These are phyloP conservation scores for Ophiobolus disseminans DNA, from an alignment of 2,329 filamentous ascomycete genomes.

Conservation along the genomic window DNA sequence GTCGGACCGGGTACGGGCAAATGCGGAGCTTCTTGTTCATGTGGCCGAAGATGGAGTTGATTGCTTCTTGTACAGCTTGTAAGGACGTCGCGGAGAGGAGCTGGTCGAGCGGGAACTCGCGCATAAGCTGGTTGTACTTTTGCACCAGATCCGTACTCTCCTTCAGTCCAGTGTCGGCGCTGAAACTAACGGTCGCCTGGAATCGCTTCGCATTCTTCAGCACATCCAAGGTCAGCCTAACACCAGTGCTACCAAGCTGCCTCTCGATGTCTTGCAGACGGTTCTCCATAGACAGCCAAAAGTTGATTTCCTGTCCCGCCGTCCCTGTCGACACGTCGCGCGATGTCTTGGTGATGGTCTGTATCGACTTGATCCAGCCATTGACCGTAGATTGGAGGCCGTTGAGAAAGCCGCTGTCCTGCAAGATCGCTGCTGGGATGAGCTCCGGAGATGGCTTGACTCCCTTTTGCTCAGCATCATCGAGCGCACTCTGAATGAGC, in stretches of 20 bases:
- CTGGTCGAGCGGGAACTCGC: conserved; percentile 96
- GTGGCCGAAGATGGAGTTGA: conserved; percentile 89
- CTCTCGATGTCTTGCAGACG: conserved; percentile 89
- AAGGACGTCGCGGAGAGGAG: conserved; percentile 90
- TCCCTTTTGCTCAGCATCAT: conserved; percentile 73
- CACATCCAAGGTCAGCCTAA: conserved; percentile 89
- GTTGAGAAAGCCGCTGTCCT: conserved; percentile 92
- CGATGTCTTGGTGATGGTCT: conserved; percentile 92
- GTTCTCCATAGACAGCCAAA: conserved; percentile 97
- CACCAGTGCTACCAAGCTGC: conserved; percentile 87
- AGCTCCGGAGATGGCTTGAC: conserved; percentile 77
- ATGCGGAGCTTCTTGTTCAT: conserved; percentile 98
- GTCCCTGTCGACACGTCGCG: conserved; percentile 80
- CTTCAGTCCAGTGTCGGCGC: conserved; percentile 92
- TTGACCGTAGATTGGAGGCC: conserved; percentile 93
- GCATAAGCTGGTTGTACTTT: conserved; percentile 99
- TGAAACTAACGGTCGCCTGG: conserved; percentile 96
- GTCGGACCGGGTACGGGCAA: conserved; percentile 90
- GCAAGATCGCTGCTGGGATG: conserved; percentile 76
- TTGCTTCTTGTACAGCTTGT: conserved; percentile 84
- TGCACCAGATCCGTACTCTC: conserved; percentile 96
- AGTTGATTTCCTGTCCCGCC: conserved; percentile 97
- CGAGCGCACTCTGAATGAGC: conserved; percentile 82
- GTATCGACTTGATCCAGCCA: conserved; percentile 98
- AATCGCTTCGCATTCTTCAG: conserved; percentile 97